phyloP scores from a whole-genome alignment of 2,329 filamentous ascomycete species.

The Colletotrichum sidae region DNA sequence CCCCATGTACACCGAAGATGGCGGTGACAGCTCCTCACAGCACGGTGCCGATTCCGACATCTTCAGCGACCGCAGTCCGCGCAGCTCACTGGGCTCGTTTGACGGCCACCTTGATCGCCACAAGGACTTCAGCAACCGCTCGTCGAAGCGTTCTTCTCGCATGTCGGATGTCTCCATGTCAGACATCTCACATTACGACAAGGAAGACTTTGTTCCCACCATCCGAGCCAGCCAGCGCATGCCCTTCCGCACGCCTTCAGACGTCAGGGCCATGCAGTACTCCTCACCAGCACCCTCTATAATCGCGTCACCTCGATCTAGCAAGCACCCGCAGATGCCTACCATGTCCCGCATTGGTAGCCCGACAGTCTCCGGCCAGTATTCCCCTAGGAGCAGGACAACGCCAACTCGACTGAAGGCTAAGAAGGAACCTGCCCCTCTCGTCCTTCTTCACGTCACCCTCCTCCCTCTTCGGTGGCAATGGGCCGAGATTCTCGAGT shows the following conservation, averaged over 20 bases:
- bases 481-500: slow-evolving; percentile 69
- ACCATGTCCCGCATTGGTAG: slow-evolving; percentile 70
- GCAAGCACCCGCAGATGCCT: slow-evolving; percentile 59
- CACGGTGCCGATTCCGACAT: slow-evolving; percentile 67
- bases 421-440: slow-evolving; percentile 67
- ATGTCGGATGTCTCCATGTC: slow-evolving; percentile 66
- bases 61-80: slow-evolving; percentile 68
- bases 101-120: slow-evolving; percentile 42
- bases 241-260: slow-evolving; percentile 76
- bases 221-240: slow-evolving; percentile 70
- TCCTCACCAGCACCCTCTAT: slow-evolving; percentile 71
- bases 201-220: slow-evolving; percentile 64
- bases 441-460: slow-evolving; percentile 83
- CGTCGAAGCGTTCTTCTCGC: slow-evolving; percentile 52
- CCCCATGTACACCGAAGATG: slow-evolving; percentile 40
- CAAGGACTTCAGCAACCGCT: slow-evolving; percentile 47
- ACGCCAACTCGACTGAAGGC: slow-evolving; percentile 70
- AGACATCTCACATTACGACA: slow-evolving; percentile 46
- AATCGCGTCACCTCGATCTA: slow-evolving; percentile 61
- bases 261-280: slow-evolving; percentile 79
- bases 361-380: slow-evolving; percentile 62
- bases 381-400: slow-evolving; percentile 63
- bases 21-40: slow-evolving; percentile 61
- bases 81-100: slow-evolving; percentile 67
- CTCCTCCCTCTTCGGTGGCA: slow-evolving; percentile 76